These are phyloP conservation scores for Bryoerythrophyllum caledonicum DNA, from an alignment of 225 moss, liverwort and hornwort species.

Conservation along the genomic window DNA sequence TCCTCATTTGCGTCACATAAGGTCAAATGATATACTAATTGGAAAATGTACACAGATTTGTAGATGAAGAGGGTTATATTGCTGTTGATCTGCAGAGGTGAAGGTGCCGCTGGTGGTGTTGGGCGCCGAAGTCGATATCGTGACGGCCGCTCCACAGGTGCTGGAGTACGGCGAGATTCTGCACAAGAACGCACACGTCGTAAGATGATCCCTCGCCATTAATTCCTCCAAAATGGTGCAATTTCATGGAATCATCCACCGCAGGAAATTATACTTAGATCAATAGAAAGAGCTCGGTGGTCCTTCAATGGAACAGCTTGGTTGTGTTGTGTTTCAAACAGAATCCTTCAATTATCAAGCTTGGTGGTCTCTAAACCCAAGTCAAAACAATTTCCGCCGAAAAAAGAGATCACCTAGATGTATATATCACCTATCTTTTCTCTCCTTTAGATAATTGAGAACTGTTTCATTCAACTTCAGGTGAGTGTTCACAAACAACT, in stretches of 20 bases:
- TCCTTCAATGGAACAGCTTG: too few relatives aligned
- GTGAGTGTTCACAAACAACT: too few relatives aligned
- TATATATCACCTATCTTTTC: too few relatives aligned
- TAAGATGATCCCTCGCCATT: constrained; percentile 3
- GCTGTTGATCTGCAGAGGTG: constrained; percentile 38
- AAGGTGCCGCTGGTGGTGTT: constrained; percentile 58
- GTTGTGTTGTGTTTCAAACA: too few relatives aligned
- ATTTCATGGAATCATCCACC: neutral
- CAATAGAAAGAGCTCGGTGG: too few relatives aligned
- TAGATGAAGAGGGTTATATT: neutral
- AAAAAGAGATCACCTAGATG: too few relatives aligned
- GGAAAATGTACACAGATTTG: neutral
- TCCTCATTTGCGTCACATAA: neutral
- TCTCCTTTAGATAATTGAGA: too few relatives aligned
- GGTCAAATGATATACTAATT: neutral
- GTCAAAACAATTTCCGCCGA: too few relatives aligned
- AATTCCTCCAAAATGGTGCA: neutral
- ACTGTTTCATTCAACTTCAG: too few relatives aligned
- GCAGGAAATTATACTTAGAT: neutral
- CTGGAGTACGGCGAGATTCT: constrained; percentile 35
- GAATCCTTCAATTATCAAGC: too few relatives aligned
- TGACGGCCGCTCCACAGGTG: constrained; percentile 47
- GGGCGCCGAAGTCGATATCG: constrained; percentile 52
- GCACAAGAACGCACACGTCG: constrained; percentile 26
- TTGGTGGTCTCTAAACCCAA: too few relatives aligned